Evolutionary conservation across 2,329 filamentous ascomycete species (phyloP).

Genomic region (Stemphylium vesicarium): DNA sequence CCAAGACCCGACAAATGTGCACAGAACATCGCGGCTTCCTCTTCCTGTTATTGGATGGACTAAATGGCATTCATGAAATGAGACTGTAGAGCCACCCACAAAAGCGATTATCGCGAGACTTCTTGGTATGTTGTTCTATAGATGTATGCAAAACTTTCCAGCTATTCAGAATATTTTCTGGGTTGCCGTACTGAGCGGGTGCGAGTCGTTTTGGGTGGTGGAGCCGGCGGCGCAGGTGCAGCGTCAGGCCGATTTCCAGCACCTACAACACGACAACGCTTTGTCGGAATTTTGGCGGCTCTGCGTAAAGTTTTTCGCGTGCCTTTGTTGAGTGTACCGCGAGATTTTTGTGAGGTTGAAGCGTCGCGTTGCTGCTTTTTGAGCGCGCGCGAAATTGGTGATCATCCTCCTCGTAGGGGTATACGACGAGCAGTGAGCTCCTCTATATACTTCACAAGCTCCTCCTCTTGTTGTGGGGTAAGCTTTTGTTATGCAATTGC

Average conservation of each 20-base stretch:
- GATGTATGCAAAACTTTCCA: neutral
- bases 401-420: neutral
- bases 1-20: too few species aligned
- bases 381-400: conserved; percentile 1
- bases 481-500: neutral
- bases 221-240: neutral
- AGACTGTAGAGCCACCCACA: neutral
- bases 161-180: neutral
- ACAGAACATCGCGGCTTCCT: too few species aligned
- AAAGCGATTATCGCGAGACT: neutral
- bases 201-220: neutral
- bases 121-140: conserved; percentile 1
- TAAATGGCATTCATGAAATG: neutral
- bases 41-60: too few species aligned
- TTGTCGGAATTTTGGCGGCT: neutral
- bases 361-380: conserved; percentile 4
- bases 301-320: conserved; percentile 1
- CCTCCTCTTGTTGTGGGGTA: neutral
- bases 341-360: neutral
- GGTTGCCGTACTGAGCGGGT: neutral
- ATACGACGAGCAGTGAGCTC: neutral
- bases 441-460: neutral
- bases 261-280: conserved; percentile 1
- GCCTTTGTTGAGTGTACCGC: neutral
- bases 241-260: neutral